Evolutionary conservation across 495 filamentous ascomycete species (phyloP), one percentile per base, ranked within the genome.

Genomic region (Tuber magnatum): DNA sequence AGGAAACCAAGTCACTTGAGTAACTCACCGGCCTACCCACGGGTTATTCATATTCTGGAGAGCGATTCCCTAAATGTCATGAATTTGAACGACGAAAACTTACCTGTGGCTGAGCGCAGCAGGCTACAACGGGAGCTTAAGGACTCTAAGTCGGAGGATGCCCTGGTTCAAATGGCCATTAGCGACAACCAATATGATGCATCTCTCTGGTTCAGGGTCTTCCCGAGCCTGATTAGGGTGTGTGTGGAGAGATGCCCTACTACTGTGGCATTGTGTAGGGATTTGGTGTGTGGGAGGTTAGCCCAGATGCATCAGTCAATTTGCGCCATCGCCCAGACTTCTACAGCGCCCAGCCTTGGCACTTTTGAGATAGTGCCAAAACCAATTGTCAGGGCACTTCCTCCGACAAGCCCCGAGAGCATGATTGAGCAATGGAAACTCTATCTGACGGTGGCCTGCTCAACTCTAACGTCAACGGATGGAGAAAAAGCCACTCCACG

Each of bases 391-490:
- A 77, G 80, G 56, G 80, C 80, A n/a, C 69, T 75, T 68, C 91
- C 90, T 43, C 92, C 91, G 6, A 91, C 92, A 40, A 90, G 94
- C 14, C 92, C 94, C 3, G 93, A 97, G 71, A 90, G 96, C 56
- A 85, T 99, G 73, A 89, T 98, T 75, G 95, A 98, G 82, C 95
- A 99, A 83, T 99, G 94, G 94, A 98, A 97, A 84, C 85, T 98
- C n/a, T 97, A 97, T 82, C 87, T 99, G 65, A 92, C 97, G 68
- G 97, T 98, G 84, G 96, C 96, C 9, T 99, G 96, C 83, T 97
- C 94, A 14, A 99, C 96, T 0, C 86, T 99, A 41, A 94, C 91
- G 42, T 94, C 93, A 75, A 89, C 93, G 28, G 94, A 94, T 28
- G 89, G 88, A 65, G 89, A 87, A 79, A 88, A 81, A 70, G 76